A percentile compares a stretch with the other conserved stretches of the same genome.
Evolutionary conservation across 192 early-diverging fungal genomes (phyloP).

Genomic region (Chytriomyces sp.): DNA sequence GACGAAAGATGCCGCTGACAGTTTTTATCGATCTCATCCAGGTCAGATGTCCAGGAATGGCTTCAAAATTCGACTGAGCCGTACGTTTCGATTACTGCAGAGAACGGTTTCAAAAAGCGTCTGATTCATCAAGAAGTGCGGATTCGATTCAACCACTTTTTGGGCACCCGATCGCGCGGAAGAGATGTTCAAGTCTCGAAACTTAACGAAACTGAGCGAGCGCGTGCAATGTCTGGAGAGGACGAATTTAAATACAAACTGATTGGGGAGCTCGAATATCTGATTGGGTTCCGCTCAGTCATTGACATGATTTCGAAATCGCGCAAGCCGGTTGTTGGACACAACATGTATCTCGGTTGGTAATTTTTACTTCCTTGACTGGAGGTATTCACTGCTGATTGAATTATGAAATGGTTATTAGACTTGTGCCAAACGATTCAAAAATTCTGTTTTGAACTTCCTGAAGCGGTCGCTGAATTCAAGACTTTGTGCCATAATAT

Average conservation of each 20-base stretch:
- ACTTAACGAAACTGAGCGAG: conserved; percentile 54
- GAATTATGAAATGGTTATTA: neutral
- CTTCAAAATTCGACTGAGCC: conserved; percentile 53
- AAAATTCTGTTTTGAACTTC: conserved; percentile 77
- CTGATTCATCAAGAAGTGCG: conserved; percentile 79
- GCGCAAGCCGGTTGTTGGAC: conserved; percentile 81
- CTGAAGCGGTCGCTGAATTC: conserved; percentile 69
- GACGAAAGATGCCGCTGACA: neutral
- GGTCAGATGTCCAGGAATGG: conserved; percentile 51
- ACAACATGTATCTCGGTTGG: conserved; percentile 79
- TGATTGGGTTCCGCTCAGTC: conserved; percentile 74
- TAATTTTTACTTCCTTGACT: neutral
- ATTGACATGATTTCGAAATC: conserved; percentile 77
- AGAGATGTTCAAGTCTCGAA: conserved; percentile 53
- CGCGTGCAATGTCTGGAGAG: conserved; percentile 4
- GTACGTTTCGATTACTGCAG: conserved; percentile 49
- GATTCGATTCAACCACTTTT: conserved; percentile 55
- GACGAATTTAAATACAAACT: conserved; percentile 28
- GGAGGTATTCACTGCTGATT: neutral
- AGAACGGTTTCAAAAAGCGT: conserved; percentile 70
- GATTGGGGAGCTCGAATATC: conserved; percentile 51
- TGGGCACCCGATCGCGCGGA: conserved; percentile 48
- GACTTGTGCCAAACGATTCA: conserved; percentile 83
- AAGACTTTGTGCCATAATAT: conserved; percentile 62
- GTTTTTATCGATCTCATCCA: conserved; percentile 3